Evolutionary conservation across 352 stramenopile species (phyloP), one percentile per base, ranked within the genome.

Genomic region (Phytophthora megakarya): DNA sequence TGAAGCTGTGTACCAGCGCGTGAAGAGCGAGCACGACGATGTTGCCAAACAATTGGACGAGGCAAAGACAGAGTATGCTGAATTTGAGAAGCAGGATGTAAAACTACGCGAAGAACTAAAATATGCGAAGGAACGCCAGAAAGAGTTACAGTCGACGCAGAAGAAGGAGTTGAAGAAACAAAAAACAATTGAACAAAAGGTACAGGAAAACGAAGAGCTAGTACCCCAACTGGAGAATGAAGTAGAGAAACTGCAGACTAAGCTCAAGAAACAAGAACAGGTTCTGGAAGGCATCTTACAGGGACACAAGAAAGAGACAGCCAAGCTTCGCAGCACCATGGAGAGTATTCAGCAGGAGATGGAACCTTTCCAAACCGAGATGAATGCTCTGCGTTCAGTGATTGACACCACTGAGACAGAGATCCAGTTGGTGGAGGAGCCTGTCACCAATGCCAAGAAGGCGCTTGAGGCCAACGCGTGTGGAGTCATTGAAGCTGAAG

Each of bases 101-200:
- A 98, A 99, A 77, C 75, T 99, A 42, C 81, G 90, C 25, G 97
- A 99, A 82, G 96, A 99, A 58, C 87, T 99, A 40, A 99, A 99
- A 73, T 95, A 98, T 71, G 81, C 86, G 19, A 98, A 99, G 71
- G 75, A 87, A 40, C 84, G 93, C 43, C 81, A 96, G 7, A 98
- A 97, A 38, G 97, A 99, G 65, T 65, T 98, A 13, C 78, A 98
- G 43, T 74, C 75, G 0, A 88, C 91, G 26, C 86, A 97, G 32
- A 92, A 96, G 52, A 94, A 91, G 39, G 96, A 98, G 52, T 61
- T 80, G 12, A 97, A 98, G 61, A 98, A 98, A 67, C 80, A 96
- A 40, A 92, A 90, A n/a, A 82, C 84, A 39, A 89, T 91, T 4
- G 54, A 73, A 15, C 60, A 81, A 48, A 97, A 97, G 48, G 73